Conservation (phyloP, 495 filamentous ascomycete genomes). For the Penicillium fimorum region DNA sequence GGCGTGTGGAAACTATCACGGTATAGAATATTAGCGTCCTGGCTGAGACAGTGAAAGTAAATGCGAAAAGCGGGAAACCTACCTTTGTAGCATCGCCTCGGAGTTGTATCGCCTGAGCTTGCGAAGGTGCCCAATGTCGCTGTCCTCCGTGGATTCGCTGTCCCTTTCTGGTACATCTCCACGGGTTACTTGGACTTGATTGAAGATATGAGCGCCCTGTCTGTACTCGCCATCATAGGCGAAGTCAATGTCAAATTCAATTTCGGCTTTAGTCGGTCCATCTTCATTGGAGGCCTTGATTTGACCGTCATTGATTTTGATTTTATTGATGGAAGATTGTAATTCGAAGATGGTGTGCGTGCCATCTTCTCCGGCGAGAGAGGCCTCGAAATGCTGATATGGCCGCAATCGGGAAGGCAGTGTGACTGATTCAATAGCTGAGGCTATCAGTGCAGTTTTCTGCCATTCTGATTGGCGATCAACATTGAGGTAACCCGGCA, state of each 20-base stretch:
- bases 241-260: slow-evolving; percentile 58
- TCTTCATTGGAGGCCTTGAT: slow-evolving; percentile 21
- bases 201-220: slow-evolving; percentile 58
- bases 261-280: slow-evolving; percentile 22
- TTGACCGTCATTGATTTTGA: slow-evolving; percentile 18
- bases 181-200: slow-evolving; percentile 51
- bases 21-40: neutral
- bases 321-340: slow-evolving; percentile 49
- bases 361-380: slow-evolving; percentile 68
- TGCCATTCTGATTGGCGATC: slow-evolving; percentile 76
- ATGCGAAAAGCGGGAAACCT: slow-evolving; percentile 27
- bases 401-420: slow-evolving; percentile 71
- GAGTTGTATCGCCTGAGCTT: slow-evolving; percentile 39
- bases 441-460: slow-evolving; percentile 70
- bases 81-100: slow-evolving; percentile 61
- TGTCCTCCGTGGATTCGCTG: slow-evolving; percentile 22
- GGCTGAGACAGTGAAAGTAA: slow-evolving; percentile 8
- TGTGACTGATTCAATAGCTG: slow-evolving; percentile 76
- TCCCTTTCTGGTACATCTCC: slow-evolving; percentile 43
- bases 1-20: slow-evolving; percentile 52
- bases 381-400: slow-evolving; percentile 61
- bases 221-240: slow-evolving; percentile 44
- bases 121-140: slow-evolving; percentile 33
- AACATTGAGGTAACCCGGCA: slow-evolving; percentile 62
- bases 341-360: slow-evolving; percentile 78